Conservation (phyloP, 345 rosid genomes). For the Kernera saxatilis region DNA sequence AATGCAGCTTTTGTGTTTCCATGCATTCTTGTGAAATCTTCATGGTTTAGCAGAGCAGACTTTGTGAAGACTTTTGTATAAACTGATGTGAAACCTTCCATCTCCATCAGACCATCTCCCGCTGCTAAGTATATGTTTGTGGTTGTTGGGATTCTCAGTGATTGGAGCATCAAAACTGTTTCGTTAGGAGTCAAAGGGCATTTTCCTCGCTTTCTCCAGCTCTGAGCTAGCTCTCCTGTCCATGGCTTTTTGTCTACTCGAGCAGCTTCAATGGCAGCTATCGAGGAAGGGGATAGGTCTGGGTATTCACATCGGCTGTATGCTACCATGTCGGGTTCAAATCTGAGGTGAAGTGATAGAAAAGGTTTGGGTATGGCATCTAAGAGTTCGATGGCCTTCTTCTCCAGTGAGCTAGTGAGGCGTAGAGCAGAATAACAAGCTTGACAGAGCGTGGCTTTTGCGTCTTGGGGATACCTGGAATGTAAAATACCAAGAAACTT, state of each 20-base stretch:
- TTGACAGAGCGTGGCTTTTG: conserved; percentile 76
- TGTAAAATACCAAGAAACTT: background rate
- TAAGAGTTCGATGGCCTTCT: conserved; percentile 60
- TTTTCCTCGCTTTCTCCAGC: conserved; percentile 88
- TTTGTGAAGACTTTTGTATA: conserved; percentile 68
- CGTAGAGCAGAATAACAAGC: conserved; percentile 70
- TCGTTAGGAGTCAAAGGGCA: conserved; percentile 90
- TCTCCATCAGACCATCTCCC: conserved; percentile 93
- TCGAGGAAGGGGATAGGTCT: conserved; percentile 55
- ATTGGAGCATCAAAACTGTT: conserved; percentile 60
- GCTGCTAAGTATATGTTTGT: conserved; percentile 90
- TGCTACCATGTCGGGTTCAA: conserved; percentile 97
- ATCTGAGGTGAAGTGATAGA: conserved; percentile 77
- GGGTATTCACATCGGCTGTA: conserved; percentile 79
- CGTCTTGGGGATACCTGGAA: conserved; percentile 65
- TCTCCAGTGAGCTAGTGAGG: conserved; percentile 54
- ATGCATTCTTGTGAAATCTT: conserved; percentile 83
- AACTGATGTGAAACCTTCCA: conserved; percentile 67
- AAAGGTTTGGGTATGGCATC: conserved; percentile 85
- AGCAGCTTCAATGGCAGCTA: conserved; percentile 63
- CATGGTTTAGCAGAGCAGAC: conserved; percentile 58
- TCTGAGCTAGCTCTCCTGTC: conserved; percentile 72
- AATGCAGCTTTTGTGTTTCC: conserved; percentile 98
- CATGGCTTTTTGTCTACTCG: conserved; percentile 64
- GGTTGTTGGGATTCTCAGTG: conserved; percentile 61